Evolutionary conservation across 2,329 filamentous ascomycete genomes (phyloP), one percentile per base, ranked within the genome.

Genomic region (Aspergillus intermedius): DNA sequence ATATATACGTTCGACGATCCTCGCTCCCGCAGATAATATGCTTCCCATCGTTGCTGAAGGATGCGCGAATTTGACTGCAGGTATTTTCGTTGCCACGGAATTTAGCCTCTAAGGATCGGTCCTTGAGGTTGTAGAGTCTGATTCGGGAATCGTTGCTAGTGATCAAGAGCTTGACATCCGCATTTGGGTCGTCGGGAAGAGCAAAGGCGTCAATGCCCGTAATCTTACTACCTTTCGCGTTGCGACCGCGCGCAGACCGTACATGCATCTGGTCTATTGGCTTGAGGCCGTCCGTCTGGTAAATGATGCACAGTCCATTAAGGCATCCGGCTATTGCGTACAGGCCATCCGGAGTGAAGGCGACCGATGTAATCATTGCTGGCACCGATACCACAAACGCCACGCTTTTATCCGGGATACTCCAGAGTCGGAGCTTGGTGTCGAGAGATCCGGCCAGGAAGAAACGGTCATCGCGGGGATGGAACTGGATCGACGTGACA

Each of bases 151-250:
- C 93, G 60, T 97, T 98, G 57, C 91, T 96, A 1, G 89, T 95
- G 49, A 98, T 83, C 5, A 98, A 74, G 2, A 98, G 74, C 61
- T 94, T 95, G 45, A 88, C 78, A 46, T 91, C 86, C 1, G 81
- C 81, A 32, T 79, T 79, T 2, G 74, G 72, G 45, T 79, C 73
- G 19, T 77, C 72, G 2, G 77, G 82, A 44, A 82, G 74, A 13
- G 73, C 69, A 54, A 85, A 83, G 0, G 89, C 86, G 61, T 91
- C 84, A 46, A 98, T 95, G 5, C 90, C 91, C 0, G 93, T 97
- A 58, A 98, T 95, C 66, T 98, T 98, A 73, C 90, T 95, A 5
- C 91, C 91, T 66, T 95, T 96, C 4, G 91, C 87, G 62, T 96
- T 97, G 63, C 90, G 91, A 2, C 93, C 91, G 50, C 91, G 80